Percentiles rank a stretch among this genome's conserved stretches.
Evolutionary conservation across 169 alveolate genomes (phyloP).

Genomic region (Eimeria brunetti): DNA sequence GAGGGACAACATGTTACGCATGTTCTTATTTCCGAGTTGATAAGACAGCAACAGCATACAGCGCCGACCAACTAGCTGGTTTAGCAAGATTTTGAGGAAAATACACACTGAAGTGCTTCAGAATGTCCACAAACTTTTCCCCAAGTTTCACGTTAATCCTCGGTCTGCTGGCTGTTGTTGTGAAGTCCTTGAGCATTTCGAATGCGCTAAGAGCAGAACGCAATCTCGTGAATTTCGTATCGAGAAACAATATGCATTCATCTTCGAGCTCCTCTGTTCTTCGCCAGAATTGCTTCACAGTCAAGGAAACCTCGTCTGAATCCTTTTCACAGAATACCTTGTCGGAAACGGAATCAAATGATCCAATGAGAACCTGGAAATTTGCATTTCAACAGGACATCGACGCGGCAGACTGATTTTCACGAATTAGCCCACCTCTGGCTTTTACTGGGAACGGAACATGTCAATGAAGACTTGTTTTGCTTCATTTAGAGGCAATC

Average conservation of each 20-base stretch:
- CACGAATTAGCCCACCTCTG: background rate
- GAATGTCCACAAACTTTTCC: slow-evolving; percentile 93
- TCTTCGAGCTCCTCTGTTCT: slow-evolving; percentile 89
- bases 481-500: background rate
- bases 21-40: background rate
- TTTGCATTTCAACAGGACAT: background rate
- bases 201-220: slow-evolving; percentile 97
- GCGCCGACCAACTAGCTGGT: background rate
- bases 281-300: slow-evolving; percentile 89
- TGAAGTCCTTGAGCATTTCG: slow-evolving; percentile 94
- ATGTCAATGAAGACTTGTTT: background rate
- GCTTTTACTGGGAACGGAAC: background rate
- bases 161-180: slow-evolving; percentile 92
- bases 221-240: slow-evolving; percentile 85
- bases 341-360: slow-evolving; percentile 87
- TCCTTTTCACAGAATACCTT: slow-evolving; percentile 89
- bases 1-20: background rate
- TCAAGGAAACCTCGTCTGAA: slow-evolving; percentile 87
- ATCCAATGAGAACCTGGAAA: slow-evolving; percentile 81
- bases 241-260: slow-evolving; percentile 90
- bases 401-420: background rate
- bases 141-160: slow-evolving; percentile 92
- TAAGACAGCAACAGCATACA: background rate
- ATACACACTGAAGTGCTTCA: slow-evolving; percentile 87
- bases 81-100: background rate